These are phyloP conservation scores for Plasmopara viticola DNA, from an alignment of 352 stramenopile species.

Conservation along the genomic window DNA sequence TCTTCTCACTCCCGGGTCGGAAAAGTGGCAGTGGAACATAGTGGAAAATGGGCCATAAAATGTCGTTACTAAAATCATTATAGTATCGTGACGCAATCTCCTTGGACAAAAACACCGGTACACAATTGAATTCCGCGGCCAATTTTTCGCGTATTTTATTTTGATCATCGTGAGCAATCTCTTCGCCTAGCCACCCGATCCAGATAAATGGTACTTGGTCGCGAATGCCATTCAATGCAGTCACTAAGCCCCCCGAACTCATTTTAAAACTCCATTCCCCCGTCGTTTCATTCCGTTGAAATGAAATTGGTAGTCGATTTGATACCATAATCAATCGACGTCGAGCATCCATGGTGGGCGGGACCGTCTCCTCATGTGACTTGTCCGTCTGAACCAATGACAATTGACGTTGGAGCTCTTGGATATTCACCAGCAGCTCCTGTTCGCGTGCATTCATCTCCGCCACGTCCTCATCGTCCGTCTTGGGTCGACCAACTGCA, in stretches of 20 bases:
- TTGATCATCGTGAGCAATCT: constrained; percentile 81
- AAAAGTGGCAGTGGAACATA: constrained; percentile 87
- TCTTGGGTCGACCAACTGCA: constrained; percentile 19
- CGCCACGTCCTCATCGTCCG: constrained; percentile 55
- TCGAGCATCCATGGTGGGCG: constrained; percentile 52
- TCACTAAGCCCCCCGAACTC: constrained; percentile 84
- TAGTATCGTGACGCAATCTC: constrained; percentile 88
- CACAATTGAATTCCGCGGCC: constrained; percentile 82
- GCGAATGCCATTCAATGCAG: constrained; percentile 81
- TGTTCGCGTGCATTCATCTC: constrained; percentile 82
- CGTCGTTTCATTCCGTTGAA: constrained; percentile 77
- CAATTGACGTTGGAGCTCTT: constrained; percentile 86
- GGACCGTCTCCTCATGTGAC: constrained; percentile 63
- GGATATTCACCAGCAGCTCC: constrained; percentile 87
- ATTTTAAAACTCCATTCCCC: constrained; percentile 85
- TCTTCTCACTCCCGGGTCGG: constrained; percentile 83
- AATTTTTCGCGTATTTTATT: constrained; percentile 77
- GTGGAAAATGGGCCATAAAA: constrained; percentile 89
- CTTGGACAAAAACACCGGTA: constrained; percentile 86
- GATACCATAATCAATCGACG: constrained; percentile 86
- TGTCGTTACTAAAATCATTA: constrained; percentile 90
- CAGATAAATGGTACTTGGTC: constrained; percentile 88
- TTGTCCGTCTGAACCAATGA: constrained; percentile 82
- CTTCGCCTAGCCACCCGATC: constrained; percentile 88
- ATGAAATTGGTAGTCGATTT: constrained; percentile 88